Evolutionary conservation across 129 eudicot species (phyloP), one percentile per base, ranked within the genome.

Genomic region (Rutidosis leptorrhynchoides): DNA sequence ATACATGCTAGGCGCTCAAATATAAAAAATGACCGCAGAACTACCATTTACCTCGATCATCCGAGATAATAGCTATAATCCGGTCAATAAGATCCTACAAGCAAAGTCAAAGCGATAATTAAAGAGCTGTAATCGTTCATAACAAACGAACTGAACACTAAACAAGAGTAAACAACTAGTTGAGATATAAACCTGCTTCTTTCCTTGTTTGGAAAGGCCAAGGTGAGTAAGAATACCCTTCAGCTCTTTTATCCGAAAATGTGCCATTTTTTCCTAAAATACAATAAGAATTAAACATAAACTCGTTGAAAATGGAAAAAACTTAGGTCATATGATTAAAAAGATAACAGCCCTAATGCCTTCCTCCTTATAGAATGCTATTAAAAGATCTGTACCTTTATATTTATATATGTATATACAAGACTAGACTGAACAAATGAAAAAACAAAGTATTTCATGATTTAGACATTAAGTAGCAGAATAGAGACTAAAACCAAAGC

Each of bases 131-230:
- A 58, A 25, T 46, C 27, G 67, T 62, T 43, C 59, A 19, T 10
- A 37, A 56, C 43, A 61, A 62, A 42, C 45, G 40, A 52, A 51
- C 53, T 29, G 19, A 63, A 70, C 23, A 51, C n/a, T 37, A 54
- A 68, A 33, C 63, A 53, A 48, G 22, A 32, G 27, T 23, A 59
- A n/a, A 65, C 62, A 52, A 51, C 48, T 32, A 64, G 33, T 65
- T 51, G 53, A 67, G 60, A 24, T 49, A 6, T 67, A 52, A 59
- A 94, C 99, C 99, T 94, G 99, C 75, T 94, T 94, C 87, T 89
- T 94, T 79, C 99, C 99, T 74, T 94, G 99, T 80, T 94, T 94
- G 29, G 99, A 94, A 58, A 89, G 90, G 24, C 99, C 97, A 28
- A 94, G 85, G 72, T 81, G 90, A 27, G 90, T 81, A 27, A 94